Base-by-base conservation (phyloP, 108 stramenopile genomes). In the Cyclotella baltica region DNA sequence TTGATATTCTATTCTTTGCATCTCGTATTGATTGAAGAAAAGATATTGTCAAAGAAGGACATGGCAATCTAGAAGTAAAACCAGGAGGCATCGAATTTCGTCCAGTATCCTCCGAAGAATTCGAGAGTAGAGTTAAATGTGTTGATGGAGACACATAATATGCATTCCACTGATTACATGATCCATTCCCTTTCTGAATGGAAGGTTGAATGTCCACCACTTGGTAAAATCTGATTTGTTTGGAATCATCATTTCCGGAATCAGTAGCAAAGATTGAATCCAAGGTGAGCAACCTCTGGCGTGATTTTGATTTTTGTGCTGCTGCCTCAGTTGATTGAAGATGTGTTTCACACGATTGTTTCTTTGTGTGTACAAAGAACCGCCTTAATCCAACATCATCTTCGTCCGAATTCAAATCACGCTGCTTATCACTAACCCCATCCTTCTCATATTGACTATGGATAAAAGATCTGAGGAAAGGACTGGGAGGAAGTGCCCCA, bases 221-320 rank as follows among this genome's bases (percentile, higher is more conserved):
- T 58, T 72, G 43, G 43, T 78, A 78, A 63, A 66, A 78, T 35
- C 77, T 38, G 0, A 78, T 65, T 35, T 57, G 30, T 22, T 13
- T 27, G 6, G 22, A 55, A 48, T 28, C 46, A 47, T 29, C 34
- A 34, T 77, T 48, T 23, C 15, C 40, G 11, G 52, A 61, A 27
- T 58, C 47, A 30, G 67, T 69, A 22, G 83, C 66, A 55, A 83
- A 73, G 58, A 83, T 83, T 5, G 83, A 70, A 33, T 76, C 83
- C 22, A 77, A 34, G 2, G 67, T 52, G 43, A 83, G 83, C 20
- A 83, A 70, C 23, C 83, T 33, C 31, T 70, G 72, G 38, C 83
- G 52, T 25, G 83, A 72, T 55, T 77, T 73, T 28, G 23, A 66
- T 22, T 65, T 69, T 85, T 16, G 77, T 85, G 40, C 37, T n/a